Evolutionary conservation across 352 stramenopile genomes (phyloP), one percentile per base, ranked within the genome.

Genomic region (Phytophthora lateralis): DNA sequence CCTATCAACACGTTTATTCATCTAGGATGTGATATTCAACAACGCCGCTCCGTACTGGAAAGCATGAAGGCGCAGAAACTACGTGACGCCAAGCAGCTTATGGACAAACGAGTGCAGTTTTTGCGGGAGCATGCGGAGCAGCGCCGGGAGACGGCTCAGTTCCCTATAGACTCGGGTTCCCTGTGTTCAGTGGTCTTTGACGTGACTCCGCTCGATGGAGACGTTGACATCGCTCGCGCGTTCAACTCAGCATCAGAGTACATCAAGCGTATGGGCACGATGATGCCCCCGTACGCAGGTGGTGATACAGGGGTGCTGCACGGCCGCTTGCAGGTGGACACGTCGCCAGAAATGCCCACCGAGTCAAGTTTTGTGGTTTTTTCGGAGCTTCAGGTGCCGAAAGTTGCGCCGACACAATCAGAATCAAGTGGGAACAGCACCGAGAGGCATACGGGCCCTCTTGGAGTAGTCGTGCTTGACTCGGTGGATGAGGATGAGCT

Each of bases 51-150:
- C 12, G 69, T 70, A 41, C 58, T 89, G 8, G 50, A 78, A 52
- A 53, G 49, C n/a, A 64, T 87, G 48, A 82, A 85, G 21, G 49
- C 60, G 3, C 61, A 78, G 38, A 85, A 87, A 46, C 53, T 89
- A 20, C 73, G 60, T 15, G 57, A 83, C 49, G 76, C 80, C 15
- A 60, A 66, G 39, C 75, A 69, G 35, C 71, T 85, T 38, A 61
- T 87, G 8, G 71, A 71, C 21, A 71, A 78, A 50, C 77, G 80
- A 24, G 72, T 63, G 43, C 77, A 83, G 32, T 82, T 84, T 37
- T 52, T 85, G 4, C n/a, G 24, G 39, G 66, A 83, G 14, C 32
- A 68, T 7, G 58, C 58, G 1, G 69, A 74, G 24, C 29, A 47
- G 0, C 51, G 63, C 17, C 62, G 61, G 6, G 69, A 79, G 43